Conservation (phyloP, 2,329 filamentous ascomycete genomes). For the Talaromyces verruculosus region DNA sequence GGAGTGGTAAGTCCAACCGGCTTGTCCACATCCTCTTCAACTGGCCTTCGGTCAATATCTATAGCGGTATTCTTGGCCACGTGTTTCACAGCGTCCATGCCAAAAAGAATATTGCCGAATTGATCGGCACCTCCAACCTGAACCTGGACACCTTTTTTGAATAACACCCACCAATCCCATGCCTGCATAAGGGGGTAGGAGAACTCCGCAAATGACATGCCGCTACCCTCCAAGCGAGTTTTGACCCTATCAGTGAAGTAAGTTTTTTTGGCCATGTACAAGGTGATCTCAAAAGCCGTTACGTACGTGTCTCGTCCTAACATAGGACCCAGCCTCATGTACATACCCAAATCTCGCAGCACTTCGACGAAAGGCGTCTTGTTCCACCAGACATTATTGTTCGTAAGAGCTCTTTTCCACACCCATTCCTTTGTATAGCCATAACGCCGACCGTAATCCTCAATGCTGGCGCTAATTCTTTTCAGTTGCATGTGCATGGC, state of each 20-base stretch:
- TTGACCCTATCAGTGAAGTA: constrained; percentile 59
- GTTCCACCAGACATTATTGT: constrained; percentile 84
- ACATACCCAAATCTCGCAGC: constrained; percentile 68
- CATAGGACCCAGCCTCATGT: constrained; percentile 80
- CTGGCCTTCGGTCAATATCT: constrained; percentile 39
- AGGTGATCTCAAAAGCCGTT: neutral
- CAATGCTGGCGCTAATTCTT: constrained; percentile 72
- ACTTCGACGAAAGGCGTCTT: constrained; percentile 71
- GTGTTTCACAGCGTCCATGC: constrained; percentile 79
- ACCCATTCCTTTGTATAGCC: constrained; percentile 64
- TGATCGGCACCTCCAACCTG: constrained; percentile 96
- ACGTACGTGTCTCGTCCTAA: constrained; percentile 82
- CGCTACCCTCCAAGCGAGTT: constrained; percentile 78
- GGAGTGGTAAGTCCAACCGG: constrained; percentile 90
- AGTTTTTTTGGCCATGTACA: neutral
- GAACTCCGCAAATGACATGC: constrained; percentile 94
- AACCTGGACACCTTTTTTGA: constrained; percentile 68
- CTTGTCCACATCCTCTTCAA: constrained; percentile 40
- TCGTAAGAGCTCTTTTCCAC: constrained; percentile 67
- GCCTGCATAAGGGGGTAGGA: constrained; percentile 89
- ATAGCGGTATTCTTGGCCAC: constrained; percentile 55
- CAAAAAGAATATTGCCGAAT: constrained; percentile 91
- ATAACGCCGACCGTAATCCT: constrained; percentile 63
- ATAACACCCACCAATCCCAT: constrained; percentile 95
- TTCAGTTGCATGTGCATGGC: constrained; percentile 53